A percentile compares a stretch with the other conserved stretches of the same genome.
These are phyloP conservation scores for Tetradesmus obliquus DNA, from an alignment of 139 green algal genomes.

Conservation along the genomic window DNA sequence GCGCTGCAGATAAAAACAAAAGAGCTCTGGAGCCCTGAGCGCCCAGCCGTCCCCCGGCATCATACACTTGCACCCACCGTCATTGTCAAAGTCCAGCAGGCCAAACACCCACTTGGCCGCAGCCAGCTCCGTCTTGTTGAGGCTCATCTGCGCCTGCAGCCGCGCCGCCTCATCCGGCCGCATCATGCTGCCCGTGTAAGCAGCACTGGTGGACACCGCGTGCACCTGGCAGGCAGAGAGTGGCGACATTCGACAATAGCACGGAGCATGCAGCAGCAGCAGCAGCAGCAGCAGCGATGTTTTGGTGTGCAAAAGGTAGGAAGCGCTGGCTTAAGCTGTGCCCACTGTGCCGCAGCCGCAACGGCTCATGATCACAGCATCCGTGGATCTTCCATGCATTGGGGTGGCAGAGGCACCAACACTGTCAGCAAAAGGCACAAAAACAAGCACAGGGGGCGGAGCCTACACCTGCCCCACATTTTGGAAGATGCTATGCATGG, in stretches of 20 bases:
- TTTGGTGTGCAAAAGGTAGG: background rate
- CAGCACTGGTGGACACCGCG: conserved; percentile 19
- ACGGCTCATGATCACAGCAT: background rate
- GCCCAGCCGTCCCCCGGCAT: background rate
- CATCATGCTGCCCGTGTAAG: conserved; percentile 31
- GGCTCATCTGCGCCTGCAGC: conserved; percentile 42
- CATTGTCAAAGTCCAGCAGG: conserved; percentile 42
- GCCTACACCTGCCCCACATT: background rate
- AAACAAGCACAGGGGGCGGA: too few relatives aligned
- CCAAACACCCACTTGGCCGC: conserved; percentile 44
- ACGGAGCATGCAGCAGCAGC: background rate
- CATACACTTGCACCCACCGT: conserved; percentile 26
- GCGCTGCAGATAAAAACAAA: too few relatives aligned
- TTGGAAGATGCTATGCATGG: background rate
- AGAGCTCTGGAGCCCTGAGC: too few relatives aligned
- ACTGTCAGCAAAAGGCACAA: too few relatives aligned
- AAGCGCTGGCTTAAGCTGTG: background rate
- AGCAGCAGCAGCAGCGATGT: background rate
- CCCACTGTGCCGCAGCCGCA: background rate
- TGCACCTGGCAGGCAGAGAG: conserved; percentile 8
- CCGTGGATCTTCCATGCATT: too few relatives aligned
- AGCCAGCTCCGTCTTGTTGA: conserved; percentile 38
- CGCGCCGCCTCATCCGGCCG: conserved; percentile 33
- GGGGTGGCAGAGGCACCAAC: too few relatives aligned
- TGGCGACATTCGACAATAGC: background rate